Evolutionary conservation across 164 flowering plant species (phyloP).

Genomic region (Vitis rupestris): DNA sequence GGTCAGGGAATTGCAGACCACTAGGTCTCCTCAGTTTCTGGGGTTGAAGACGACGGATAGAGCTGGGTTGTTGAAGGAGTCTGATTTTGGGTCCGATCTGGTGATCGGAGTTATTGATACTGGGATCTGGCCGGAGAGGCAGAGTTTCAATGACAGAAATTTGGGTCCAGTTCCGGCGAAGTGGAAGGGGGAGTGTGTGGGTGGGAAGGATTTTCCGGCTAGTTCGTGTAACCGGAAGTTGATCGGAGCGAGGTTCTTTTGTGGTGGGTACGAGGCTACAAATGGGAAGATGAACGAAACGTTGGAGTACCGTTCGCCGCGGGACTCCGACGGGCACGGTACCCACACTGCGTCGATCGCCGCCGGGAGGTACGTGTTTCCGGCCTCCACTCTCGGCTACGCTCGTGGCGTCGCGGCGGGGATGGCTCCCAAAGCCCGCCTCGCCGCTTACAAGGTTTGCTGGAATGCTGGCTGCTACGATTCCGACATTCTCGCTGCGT

Average conservation of each 20-base stretch:
- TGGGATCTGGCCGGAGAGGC: conserved; percentile 90
- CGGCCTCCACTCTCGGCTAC: conserved; percentile 80
- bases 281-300: conserved; percentile 85
- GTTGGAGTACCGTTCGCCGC: conserved; percentile 61
- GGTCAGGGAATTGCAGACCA: conserved; percentile 71
- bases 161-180: conserved; percentile 63
- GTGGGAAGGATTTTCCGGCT: conserved; percentile 37
- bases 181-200: conserved; percentile 77
- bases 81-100: conserved; percentile 94
- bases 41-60: conserved; percentile 58
- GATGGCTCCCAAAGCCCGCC: conserved; percentile 93
- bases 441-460: conserved; percentile 91
- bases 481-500: conserved; percentile 88
- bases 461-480: conserved; percentile 89
- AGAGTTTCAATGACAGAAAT: conserved; percentile 67
- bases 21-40: conserved; percentile 86
- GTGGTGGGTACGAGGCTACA: conserved; percentile 73
- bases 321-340: conserved; percentile 96
- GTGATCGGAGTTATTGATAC: conserved; percentile 91
- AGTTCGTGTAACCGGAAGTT: conserved; percentile 67
- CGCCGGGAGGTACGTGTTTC: conserved; percentile 87
- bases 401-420: conserved; percentile 92
- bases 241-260: conserved; percentile 82
- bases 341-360: conserved; percentile 96
- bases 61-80: conserved; percentile 72